Evolutionary conservation across 306 rosid species (phyloP).

Genomic region (Boehmeria nivea): DNA sequence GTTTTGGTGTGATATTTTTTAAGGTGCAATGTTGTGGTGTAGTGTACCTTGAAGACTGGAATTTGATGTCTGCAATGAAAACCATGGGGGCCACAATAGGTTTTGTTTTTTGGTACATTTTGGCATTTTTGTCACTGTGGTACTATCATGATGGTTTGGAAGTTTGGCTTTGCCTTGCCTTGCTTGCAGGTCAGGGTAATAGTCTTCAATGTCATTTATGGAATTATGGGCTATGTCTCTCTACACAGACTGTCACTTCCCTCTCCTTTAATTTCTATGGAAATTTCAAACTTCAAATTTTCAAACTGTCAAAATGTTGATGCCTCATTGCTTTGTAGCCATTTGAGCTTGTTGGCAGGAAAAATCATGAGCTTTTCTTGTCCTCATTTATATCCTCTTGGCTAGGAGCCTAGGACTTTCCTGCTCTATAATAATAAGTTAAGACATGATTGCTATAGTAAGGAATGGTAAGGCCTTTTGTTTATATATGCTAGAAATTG

Average conservation of each 20-base stretch:
- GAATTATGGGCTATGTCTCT: constrained; percentile 11
- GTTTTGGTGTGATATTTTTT: background rate
- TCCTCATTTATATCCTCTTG: background rate
- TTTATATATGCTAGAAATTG: no score
- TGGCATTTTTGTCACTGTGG: constrained; percentile 18
- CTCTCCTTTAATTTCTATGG: background rate
- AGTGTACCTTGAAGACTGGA: constrained; percentile 32
- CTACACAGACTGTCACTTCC: constrained; percentile 24
- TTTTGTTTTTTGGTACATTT: background rate
- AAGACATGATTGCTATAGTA: no score
- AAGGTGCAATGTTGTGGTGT: background rate
- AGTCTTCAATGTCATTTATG: constrained; percentile 26
- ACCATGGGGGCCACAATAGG: constrained; percentile 24
- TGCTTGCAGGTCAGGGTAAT: constrained; percentile 10
- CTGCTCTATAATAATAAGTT: no score
- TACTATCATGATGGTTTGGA: constrained; percentile 31
- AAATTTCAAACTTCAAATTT: no score
- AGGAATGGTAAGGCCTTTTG: no score
- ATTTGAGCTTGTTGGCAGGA: constrained; percentile 17
- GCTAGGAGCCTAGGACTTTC: no score
- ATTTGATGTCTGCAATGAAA: background rate
- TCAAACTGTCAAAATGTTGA: no score
- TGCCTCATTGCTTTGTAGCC: no score
- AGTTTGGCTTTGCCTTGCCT: constrained; percentile 19
- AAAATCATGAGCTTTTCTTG: background rate